These are phyloP conservation scores for Aspergillus olivimuriae DNA, from an alignment of 495 filamentous ascomycete species.

Conservation along the genomic window DNA sequence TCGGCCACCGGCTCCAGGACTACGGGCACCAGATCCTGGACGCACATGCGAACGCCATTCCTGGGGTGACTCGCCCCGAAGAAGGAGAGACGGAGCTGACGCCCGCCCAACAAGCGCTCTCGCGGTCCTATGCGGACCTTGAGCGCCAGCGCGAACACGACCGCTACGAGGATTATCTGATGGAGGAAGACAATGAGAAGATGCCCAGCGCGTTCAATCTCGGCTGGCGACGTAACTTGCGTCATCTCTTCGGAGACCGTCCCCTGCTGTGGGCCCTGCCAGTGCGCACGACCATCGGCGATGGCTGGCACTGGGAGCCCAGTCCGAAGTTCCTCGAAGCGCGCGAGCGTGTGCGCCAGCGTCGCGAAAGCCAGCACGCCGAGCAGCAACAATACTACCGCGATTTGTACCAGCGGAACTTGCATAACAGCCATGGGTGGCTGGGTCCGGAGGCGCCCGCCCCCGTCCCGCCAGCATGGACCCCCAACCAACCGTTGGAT, in stretches of 20 bases:
- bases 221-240: constrained; percentile 71
- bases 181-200: constrained; percentile 78
- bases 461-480: constrained; percentile 11
- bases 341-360: constrained; percentile 50
- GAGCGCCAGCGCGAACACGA: constrained; percentile 65
- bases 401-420: constrained; percentile 35
- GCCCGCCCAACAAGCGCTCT: constrained; percentile 44
- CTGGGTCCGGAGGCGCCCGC: constrained; percentile 12
- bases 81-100: constrained; percentile 56
- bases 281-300: constrained; percentile 73
- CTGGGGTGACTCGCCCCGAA: constrained; percentile 69
- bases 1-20: constrained; percentile 50
- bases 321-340: constrained; percentile 65
- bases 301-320: constrained; percentile 95
- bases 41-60: constrained; percentile 77
- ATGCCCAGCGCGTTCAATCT: constrained; percentile 91
- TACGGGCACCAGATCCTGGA: constrained; percentile 73
- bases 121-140: constrained; percentile 59
- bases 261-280: constrained; percentile 74
- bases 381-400: constrained; percentile 44
- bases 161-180: constrained; percentile 81
- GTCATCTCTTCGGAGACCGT: constrained; percentile 70
- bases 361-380: constrained; percentile 51
- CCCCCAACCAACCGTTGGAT: constrained; percentile 44
- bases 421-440: constrained; percentile 31